A percentile compares a stretch with the other conserved stretches of the same genome.
These are phyloP conservation scores for Pythium volutum DNA, from an alignment of 352 stramenopile genomes.

Conservation along the genomic window DNA sequence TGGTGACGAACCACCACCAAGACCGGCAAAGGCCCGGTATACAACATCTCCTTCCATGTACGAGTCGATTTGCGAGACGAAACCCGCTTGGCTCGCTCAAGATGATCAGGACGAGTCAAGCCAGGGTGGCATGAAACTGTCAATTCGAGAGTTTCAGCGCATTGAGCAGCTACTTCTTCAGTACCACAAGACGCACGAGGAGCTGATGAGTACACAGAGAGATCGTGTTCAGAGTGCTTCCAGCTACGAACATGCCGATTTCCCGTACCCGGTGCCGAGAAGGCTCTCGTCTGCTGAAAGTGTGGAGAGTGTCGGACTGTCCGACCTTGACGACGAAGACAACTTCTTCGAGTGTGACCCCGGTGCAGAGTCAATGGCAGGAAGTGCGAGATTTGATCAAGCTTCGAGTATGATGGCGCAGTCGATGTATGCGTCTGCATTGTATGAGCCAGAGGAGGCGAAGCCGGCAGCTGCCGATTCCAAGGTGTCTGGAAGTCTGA, in stretches of 20 bases:
- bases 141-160: slow-evolving; percentile 76
- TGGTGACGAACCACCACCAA: slow-evolving; percentile 16
- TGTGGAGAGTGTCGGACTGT: slow-evolving; percentile 78
- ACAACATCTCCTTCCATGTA: slow-evolving; percentile 57
- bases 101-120: slow-evolving; percentile 31
- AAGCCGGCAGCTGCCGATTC: slow-evolving; percentile 12
- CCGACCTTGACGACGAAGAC: slow-evolving; percentile 81
- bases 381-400: slow-evolving; percentile 29
- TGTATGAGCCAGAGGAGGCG: slow-evolving; percentile 45
- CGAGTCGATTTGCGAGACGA: slow-evolving; percentile 67
- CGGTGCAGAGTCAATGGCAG: slow-evolving; percentile 43
- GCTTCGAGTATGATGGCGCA: slow-evolving; percentile 54
- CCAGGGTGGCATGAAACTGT: slow-evolving; percentile 48
- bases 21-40: slow-evolving; percentile 18
- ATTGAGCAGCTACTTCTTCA: slow-evolving; percentile 81
- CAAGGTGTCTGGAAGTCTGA: slow-evolving; percentile 13
- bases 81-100: slow-evolving; percentile 54
- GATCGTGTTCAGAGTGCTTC: not conserved
- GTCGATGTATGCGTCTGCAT: slow-evolving; percentile 82
- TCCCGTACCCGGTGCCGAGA: slow-evolving; percentile 31
- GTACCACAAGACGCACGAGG: slow-evolving; percentile 76
- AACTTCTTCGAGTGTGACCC: slow-evolving; percentile 83
- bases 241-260: slow-evolving; percentile 23
- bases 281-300: slow-evolving; percentile 71
- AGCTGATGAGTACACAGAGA: slow-evolving; percentile 32